These are phyloP conservation scores for Mycena vulgaris DNA, from an alignment of 768 basidiomycete genomes.

Conservation along the genomic window DNA sequence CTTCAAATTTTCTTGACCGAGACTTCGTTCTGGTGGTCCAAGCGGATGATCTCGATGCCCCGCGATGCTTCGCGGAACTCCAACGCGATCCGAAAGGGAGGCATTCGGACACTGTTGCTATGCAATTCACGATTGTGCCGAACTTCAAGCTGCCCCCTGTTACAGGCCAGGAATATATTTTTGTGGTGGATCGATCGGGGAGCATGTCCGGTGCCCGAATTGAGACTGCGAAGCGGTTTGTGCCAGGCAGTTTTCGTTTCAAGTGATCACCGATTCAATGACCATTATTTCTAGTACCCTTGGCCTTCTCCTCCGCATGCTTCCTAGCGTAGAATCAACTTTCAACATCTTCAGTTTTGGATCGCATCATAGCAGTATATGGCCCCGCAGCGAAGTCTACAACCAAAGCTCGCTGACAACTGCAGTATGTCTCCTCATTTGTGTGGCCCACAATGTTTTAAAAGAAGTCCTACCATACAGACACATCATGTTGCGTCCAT, in stretches of 20 bases:
- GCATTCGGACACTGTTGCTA: slow-evolving; percentile 55
- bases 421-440: slow-evolving; percentile 61
- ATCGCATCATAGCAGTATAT: slow-evolving; percentile 44
- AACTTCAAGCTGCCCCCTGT: slow-evolving; percentile 61
- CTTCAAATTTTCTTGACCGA: slow-evolving; percentile 57
- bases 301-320: slow-evolving; percentile 61
- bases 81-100: slow-evolving; percentile 42
- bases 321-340: slow-evolving; percentile 57
- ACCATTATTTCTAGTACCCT: slow-evolving; percentile 51
- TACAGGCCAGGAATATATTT: slow-evolving; percentile 69
- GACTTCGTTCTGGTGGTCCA: slow-evolving; percentile 69
- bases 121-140: slow-evolving; percentile 72
- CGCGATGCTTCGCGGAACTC: slow-evolving; percentile 71
- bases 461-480: no score
- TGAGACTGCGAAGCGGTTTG: slow-evolving; percentile 60
- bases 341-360: slow-evolving; percentile 79
- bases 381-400: slow-evolving; percentile 53
- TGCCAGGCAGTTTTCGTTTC: neutral
- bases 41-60: slow-evolving; percentile 65
- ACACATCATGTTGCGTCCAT: slow-evolving; percentile 57
- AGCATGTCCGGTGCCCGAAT: slow-evolving; percentile 58
- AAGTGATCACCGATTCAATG: neutral
- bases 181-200: slow-evolving; percentile 72
- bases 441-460: no score
- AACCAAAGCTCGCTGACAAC: slow-evolving; percentile 47